Evolutionary conservation across 2,329 filamentous ascomycete species (phyloP), one percentile per base, ranked within the genome.

Genomic region (Albifimbria verrucaria): DNA sequence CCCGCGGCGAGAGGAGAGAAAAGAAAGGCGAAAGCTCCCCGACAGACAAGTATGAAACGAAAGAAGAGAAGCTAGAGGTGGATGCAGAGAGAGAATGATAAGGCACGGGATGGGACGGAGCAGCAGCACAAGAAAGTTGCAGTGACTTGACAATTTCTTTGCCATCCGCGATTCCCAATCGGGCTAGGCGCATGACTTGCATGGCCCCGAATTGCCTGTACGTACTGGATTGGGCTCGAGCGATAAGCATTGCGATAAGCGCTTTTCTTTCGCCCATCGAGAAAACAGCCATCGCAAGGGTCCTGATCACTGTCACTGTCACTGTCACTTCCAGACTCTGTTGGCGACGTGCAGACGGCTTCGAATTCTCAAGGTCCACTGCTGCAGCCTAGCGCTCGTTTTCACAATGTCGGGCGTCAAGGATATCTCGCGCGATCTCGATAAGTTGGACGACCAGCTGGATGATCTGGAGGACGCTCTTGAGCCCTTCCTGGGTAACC

Each of bases 401-500:
- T 51, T 46, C 43, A 61, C 47, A n/a, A 76, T 77, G 74, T 55
- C 71, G 28, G 69, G 71, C 58, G 67, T 74, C 45, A 75, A 74
- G 48, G 80, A 88, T 64, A 77, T 94, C 50, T 72, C 80, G 10
- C 82, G 87, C 25, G 81, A 89, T 49, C 76, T 96, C 49, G 84
- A 89, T 62, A 81, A 86, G 68, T 83, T 97, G 49, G 87, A 91
- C 59, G 81, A 83, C 60, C 85, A 92, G 67, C 82, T 97, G 49
- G 89, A 95, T 71, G 82, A 87, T 52, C 80, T 97, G 46, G 85
- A 95, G 66, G 82, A 86, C 32, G 78, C 82, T 4, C 78, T 97
- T 24, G 73, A 82, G 57, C 91, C 93, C n/a, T 75, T 97, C 6
- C 74, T 96, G 23, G 76, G 78, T 32, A 79, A 79, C 48, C 74